Base-by-base conservation (phyloP, 1,284 basidiomycete species). In the Schizophyllum commune region DNA sequence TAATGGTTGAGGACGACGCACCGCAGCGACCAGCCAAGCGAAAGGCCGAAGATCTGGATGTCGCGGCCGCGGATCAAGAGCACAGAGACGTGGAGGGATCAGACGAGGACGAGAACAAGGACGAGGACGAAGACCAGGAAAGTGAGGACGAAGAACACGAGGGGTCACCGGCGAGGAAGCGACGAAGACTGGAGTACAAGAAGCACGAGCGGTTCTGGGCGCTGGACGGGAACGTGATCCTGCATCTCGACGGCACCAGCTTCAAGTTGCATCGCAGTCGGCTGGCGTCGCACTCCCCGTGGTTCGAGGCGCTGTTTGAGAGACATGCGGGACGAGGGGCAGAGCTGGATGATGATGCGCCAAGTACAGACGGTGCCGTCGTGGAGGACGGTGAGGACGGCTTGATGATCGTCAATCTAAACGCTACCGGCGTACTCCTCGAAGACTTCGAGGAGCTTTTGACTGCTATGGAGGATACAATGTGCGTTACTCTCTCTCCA, bases 231-330 rank as follows among this genome's bases (percentile, higher is more conserved):
- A 74, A 71, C 9, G 69, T 75, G 20, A 65, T 75, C 22, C 39
- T 78, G 9, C 70, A 72, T 52, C 65, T 76, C 22, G 68, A 68
- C 6, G 60, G 64, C 32, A 72, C 66, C 0, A 64, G 70, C 13
- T 77, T 77, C 65, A 70, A 68, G 19, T 62, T 77, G 11, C 75
- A 76, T 57, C 69, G 72, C 4, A 76, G 75, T 58, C 70, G 72
- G 13, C 65, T 78, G 1, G 63, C 69, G 13, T 64, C 64, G 27
- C 68, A 75, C 53, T 77, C 75, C 1, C 59, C 59, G 0, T 78
- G 71, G 67, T 76, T 79, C 55, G 63, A 66, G 9, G 61, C 64
- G 4, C 63, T 74, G 4, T 75, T 77, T 19, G 63, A 60, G 27
- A 27, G 27, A 27, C 27, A 27, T 27, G 27, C 27, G 27, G 27